Percentiles rank a stretch among this genome's conserved stretches.
phyloP scores from a whole-genome alignment of 1,284 basidiomycete species.

The Salmacisia buchloeana region DNA sequence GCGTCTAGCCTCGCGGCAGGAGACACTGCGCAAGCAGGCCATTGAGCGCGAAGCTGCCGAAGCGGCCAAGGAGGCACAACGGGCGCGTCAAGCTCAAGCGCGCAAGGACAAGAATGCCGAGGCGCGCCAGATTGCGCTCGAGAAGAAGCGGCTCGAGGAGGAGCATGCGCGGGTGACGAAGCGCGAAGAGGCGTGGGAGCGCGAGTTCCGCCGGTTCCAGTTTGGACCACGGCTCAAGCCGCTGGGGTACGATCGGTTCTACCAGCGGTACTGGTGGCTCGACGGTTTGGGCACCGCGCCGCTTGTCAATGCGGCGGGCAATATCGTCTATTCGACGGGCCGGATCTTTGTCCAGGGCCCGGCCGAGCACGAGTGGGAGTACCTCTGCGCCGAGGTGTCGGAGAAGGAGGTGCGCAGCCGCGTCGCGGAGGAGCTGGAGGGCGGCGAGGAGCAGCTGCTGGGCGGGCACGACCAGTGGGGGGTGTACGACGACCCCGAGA shows the following conservation, averaged over 20 bases:
- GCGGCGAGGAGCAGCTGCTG: conserved; percentile 70
- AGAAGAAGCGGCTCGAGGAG: conserved; percentile 55
- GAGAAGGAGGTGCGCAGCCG: conserved; percentile 53
- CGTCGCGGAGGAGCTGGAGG: conserved; percentile 55
- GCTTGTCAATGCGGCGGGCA: conserved; percentile 58
- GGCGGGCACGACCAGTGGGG: conserved; percentile 78
- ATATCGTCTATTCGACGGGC: conserved; percentile 73
- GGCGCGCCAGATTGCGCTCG: conserved; percentile 33
- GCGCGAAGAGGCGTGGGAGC: conserved; percentile 77
- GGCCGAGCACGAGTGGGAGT: conserved; percentile 60
- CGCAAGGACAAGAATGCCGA: conserved; percentile 33
- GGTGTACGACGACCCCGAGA: conserved; percentile 75
- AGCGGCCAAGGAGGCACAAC: conserved; percentile 19
- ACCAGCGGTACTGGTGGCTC: conserved; percentile 96
- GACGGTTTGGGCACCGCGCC: conserved; percentile 85
- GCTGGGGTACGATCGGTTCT: conserved; percentile 83
- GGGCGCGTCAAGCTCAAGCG: conserved; percentile 26
- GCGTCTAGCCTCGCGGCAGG: conserved; percentile 28
- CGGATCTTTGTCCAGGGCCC: conserved; percentile 84
- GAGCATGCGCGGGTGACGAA: conserved; percentile 74
- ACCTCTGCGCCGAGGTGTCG: conserved; percentile 60
- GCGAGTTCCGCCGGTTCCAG: conserved; percentile 81
- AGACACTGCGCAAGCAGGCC: conserved; percentile 43
- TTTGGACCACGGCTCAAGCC: conserved; percentile 79
- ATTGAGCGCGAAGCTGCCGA: conserved; percentile 37